These are phyloP conservation scores for Malassezia dermatis DNA, from an alignment of 1,284 basidiomycete species.

Conservation along the genomic window DNA sequence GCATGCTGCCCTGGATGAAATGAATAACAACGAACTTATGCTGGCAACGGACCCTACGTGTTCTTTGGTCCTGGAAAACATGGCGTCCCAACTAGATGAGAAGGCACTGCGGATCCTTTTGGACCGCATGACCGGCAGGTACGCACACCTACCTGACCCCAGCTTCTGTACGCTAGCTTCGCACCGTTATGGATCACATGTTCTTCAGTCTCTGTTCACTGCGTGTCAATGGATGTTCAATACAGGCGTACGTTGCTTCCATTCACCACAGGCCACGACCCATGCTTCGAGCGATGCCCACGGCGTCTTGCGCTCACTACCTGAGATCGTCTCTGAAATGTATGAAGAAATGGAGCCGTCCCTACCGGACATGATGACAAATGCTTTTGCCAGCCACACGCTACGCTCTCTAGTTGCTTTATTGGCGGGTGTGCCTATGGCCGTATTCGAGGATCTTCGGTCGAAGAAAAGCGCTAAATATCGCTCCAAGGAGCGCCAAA, in stretches of 20 bases:
- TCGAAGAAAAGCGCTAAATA: slow-evolving; percentile 36
- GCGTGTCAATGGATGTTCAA: slow-evolving; percentile 2
- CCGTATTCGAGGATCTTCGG: slow-evolving; percentile 18
- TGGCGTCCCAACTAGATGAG: slow-evolving; percentile 24
- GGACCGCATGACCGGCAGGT: slow-evolving; percentile 38
- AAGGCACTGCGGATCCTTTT: slow-evolving; percentile 37
- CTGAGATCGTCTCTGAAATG: slow-evolving; percentile 8
- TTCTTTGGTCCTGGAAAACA: slow-evolving; percentile 36
- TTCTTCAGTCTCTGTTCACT: slow-evolving; percentile 33
- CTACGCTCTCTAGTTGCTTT: slow-evolving; percentile 12
- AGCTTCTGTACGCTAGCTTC: slow-evolving; percentile 24
- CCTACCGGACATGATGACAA: slow-evolving; percentile 1
- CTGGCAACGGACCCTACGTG: slow-evolving; percentile 42
- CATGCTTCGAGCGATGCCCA: neutral
- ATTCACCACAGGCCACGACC: neutral
- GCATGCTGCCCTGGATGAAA: slow-evolving; percentile 38
- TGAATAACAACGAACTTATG: slow-evolving; percentile 37
- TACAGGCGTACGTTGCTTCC: neutral
- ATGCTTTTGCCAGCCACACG: slow-evolving; percentile 12
- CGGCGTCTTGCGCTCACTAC: slow-evolving; percentile 9
- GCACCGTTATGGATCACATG: slow-evolving; percentile 45
- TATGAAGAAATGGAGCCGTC: slow-evolving; percentile 12
- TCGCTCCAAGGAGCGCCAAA: slow-evolving; percentile 24
- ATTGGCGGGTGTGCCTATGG: slow-evolving; percentile 28
- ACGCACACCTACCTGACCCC: neutral